phyloP scores from a whole-genome alignment of 352 stramenopile genomes.

The Pythium graminicola region DNA sequence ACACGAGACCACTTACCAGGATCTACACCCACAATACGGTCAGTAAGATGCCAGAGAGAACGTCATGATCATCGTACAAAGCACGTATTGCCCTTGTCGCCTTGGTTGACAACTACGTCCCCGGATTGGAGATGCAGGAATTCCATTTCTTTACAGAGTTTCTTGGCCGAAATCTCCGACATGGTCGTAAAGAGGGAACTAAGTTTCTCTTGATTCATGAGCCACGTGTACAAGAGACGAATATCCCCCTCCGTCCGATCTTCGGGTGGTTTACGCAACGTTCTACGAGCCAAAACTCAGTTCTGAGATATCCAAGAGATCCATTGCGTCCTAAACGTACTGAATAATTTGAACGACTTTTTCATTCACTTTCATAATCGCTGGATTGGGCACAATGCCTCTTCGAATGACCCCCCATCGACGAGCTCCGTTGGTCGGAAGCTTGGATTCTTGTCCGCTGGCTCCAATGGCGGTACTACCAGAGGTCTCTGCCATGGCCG shows the following conservation, averaged over 20 bases:
- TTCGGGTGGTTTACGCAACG: slow-evolving; percentile 51
- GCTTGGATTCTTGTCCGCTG: neutral
- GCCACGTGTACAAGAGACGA: slow-evolving; percentile 74
- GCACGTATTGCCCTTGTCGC: slow-evolving; percentile 81
- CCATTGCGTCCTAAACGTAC: slow-evolving; percentile 19
- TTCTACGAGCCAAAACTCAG: slow-evolving; percentile 23
- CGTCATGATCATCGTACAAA: slow-evolving; percentile 36
- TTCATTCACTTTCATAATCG: slow-evolving; percentile 52
- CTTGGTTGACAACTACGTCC: slow-evolving; percentile 74
- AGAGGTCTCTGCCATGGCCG: too few relatives aligned
- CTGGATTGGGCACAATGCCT: slow-evolving; percentile 34
- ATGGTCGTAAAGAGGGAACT: slow-evolving; percentile 83
- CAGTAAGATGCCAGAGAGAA: neutral
- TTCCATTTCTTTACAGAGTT: slow-evolving; percentile 83
- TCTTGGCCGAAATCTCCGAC: slow-evolving; percentile 78
- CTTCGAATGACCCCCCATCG: slow-evolving; percentile 25
- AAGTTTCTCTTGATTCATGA: slow-evolving; percentile 85
- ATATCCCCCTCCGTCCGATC: slow-evolving; percentile 67
- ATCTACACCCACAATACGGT: slow-evolving; percentile 35
- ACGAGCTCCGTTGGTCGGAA: neutral
- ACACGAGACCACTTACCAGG: slow-evolving; percentile 70
- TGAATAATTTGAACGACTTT: slow-evolving; percentile 65
- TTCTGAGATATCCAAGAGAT: neutral
- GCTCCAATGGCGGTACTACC: too few relatives aligned
- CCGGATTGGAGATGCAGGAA: slow-evolving; percentile 63